A percentile compares a stretch with the other conserved stretches of the same genome.
phyloP scores from a whole-genome alignment of 148 eudicot species.

The Rhododendron williamsianum region DNA sequence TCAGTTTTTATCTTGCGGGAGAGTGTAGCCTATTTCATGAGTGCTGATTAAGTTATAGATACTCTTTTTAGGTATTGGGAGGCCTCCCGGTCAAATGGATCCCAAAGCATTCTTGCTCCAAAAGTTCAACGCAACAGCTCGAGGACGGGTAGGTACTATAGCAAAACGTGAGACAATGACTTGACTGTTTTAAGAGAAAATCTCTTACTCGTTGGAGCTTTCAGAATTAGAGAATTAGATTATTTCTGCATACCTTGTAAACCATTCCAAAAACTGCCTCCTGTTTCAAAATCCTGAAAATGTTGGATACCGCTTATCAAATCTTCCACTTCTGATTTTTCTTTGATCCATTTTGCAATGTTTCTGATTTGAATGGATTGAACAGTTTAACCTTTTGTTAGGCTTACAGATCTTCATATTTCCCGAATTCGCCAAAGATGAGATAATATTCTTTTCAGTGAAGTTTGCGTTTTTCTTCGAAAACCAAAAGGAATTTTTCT shows the following conservation, averaged over 20 bases:
- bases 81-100: conserved; percentile 98
- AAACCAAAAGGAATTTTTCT: not conserved
- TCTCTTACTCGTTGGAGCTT: not conserved
- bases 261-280: not conserved
- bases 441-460: not conserved
- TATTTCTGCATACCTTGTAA: not conserved
- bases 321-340: not conserved
- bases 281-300: not conserved
- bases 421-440: not conserved
- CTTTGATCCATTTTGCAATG: not conserved
- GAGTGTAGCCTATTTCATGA: conserved; percentile 4
- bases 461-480: not conserved
- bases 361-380: not conserved
- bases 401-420: not conserved
- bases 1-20: conserved; percentile 1
- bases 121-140: conserved; percentile 71
- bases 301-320: not conserved
- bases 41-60: conserved; percentile 8
- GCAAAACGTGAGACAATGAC: not conserved
- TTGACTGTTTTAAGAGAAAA: not conserved
- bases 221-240: not conserved
- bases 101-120: conserved; percentile 94
- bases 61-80: conserved; percentile 67
- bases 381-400: not conserved
- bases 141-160: conserved; percentile 52